These are phyloP conservation scores for Coniella vitis DNA, from an alignment of 2,329 filamentous ascomycete species.

Conservation along the genomic window DNA sequence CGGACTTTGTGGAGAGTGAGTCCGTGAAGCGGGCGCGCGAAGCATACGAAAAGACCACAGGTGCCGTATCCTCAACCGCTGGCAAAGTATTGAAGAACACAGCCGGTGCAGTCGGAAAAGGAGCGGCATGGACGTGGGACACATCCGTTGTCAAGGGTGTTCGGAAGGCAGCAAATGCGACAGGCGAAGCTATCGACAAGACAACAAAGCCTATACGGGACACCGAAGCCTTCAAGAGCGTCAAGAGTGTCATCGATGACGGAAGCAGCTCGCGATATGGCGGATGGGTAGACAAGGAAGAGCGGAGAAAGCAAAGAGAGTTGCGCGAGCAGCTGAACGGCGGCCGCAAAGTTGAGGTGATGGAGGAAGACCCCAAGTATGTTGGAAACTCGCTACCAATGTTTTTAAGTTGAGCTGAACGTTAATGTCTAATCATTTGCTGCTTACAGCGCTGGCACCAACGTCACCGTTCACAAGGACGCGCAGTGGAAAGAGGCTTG, in stretches of 20 bases:
- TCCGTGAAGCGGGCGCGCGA: slow-evolving; percentile 78
- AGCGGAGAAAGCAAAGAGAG: slow-evolving; percentile 75
- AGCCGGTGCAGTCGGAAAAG: slow-evolving; percentile 78
- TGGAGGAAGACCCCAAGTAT: slow-evolving; percentile 84
- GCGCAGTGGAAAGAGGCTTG: slow-evolving; percentile 98
- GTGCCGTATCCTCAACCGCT: slow-evolving; percentile 72
- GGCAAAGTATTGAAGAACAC: slow-evolving; percentile 78
- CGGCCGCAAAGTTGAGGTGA: slow-evolving; percentile 47
- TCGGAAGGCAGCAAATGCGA: slow-evolving; percentile 76
- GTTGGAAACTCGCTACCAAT: slow-evolving; percentile 28
- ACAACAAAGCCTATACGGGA: slow-evolving; percentile 90
- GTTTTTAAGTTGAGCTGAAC: slow-evolving; percentile 10
- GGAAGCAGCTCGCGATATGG: slow-evolving; percentile 93
- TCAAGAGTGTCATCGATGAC: slow-evolving; percentile 95
- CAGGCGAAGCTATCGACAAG: slow-evolving; percentile 83
- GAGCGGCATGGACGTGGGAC: slow-evolving; percentile 96
- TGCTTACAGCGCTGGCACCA: slow-evolving; percentile 71
- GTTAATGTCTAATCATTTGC: slow-evolving; percentile 24
- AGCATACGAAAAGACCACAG: slow-evolving; percentile 81
- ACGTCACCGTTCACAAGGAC: slow-evolving; percentile 93
- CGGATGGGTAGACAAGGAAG: slow-evolving; percentile 95
- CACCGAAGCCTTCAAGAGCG: slow-evolving; percentile 88
- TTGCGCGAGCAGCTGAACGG: slow-evolving; percentile 58
- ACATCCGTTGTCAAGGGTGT: slow-evolving; percentile 88
- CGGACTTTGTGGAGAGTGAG: slow-evolving; percentile 90